Conservation (phyloP, 2,329 filamentous ascomycete species). For the Epichloe festucae region DNA sequence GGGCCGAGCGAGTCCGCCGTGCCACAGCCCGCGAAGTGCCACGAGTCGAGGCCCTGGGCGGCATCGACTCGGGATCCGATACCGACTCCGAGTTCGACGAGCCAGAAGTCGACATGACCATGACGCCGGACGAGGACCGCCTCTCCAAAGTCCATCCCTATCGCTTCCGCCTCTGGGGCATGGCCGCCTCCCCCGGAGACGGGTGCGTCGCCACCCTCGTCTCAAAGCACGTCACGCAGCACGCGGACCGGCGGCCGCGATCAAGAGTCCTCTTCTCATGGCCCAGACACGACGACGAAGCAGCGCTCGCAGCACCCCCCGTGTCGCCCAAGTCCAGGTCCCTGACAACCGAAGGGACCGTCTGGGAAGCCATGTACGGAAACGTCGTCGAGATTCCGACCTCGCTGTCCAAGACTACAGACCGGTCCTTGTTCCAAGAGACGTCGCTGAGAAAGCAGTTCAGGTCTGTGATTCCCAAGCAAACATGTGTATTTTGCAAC, state of each 20-base stretch:
- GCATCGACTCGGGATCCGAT: constrained; percentile 16
- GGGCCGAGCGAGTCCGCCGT: constrained; percentile 34
- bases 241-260: constrained; percentile 29
- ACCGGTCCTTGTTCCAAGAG: constrained; percentile 6
- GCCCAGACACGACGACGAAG: constrained; percentile 9
- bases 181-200: constrained; percentile 38
- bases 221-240: constrained; percentile 34
- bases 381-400: constrained; percentile 33
- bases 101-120: constrained; percentile 6
- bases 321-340: constrained; percentile 7
- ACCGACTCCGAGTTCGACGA: constrained; percentile 7
- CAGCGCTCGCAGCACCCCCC: neutral
- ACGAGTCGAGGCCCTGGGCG: constrained; percentile 29
- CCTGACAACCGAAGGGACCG: constrained; percentile 39
- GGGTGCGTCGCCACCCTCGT: constrained; percentile 38
- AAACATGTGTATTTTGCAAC: constrained; percentile 36
- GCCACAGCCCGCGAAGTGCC: constrained; percentile 31
- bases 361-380: constrained; percentile 49
- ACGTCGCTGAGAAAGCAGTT: constrained; percentile 26
- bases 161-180: constrained; percentile 39
- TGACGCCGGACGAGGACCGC: constrained; percentile 16
- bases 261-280: constrained; percentile 26
- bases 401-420: constrained; percentile 16
- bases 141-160: constrained; percentile 33
- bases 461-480: constrained; percentile 17